These are phyloP conservation scores for Wickerhamiella kurtzmanii DNA, from an alignment of 805 yeast species.

Conservation along the genomic window DNA sequence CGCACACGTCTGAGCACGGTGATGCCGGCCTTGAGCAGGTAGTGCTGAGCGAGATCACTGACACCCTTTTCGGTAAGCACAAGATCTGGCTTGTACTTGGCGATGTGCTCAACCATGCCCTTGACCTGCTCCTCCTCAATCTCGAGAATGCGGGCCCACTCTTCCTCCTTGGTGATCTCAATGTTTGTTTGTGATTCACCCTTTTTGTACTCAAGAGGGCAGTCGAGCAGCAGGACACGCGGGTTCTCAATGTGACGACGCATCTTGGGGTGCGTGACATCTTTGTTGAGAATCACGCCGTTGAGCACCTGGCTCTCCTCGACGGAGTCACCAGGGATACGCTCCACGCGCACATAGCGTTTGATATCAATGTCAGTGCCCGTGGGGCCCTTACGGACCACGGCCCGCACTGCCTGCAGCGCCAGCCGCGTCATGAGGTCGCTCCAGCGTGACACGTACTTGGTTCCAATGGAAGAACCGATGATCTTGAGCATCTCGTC, in stretches of 20 bases:
- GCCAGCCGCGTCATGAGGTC: slow-evolving; percentile 82
- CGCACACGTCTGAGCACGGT: slow-evolving; percentile 87
- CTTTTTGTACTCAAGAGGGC: slow-evolving; percentile 95
- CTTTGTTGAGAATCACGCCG: slow-evolving; percentile 89
- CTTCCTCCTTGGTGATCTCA: slow-evolving; percentile 90
- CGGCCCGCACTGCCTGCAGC: slow-evolving; percentile 75
- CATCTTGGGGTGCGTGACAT: slow-evolving; percentile 98
- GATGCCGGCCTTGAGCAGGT: slow-evolving; percentile 82
- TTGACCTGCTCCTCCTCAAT: slow-evolving; percentile 97
- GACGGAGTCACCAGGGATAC: slow-evolving; percentile 96
- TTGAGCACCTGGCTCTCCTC: slow-evolving; percentile 76
- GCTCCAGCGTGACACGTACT: slow-evolving; percentile 84
- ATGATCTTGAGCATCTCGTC: slow-evolving; percentile 76
- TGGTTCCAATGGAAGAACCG: slow-evolving; percentile 88
- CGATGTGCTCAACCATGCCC: slow-evolving; percentile 67
- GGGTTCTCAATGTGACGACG: slow-evolving; percentile 80
- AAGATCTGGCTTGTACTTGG: slow-evolving; percentile 78
- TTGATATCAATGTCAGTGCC: slow-evolving; percentile 68
- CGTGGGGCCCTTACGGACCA: slow-evolving; percentile 33
- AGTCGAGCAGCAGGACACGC: slow-evolving; percentile 74
- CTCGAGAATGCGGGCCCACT: slow-evolving; percentile 88
- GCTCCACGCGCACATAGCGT: slow-evolving; percentile 85
- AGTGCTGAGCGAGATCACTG: slow-evolving; percentile 94
- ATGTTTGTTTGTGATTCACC: slow-evolving; percentile 98
- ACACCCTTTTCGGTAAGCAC: slow-evolving; percentile 98